Evolutionary conservation across 805 yeast species (phyloP).

Genomic region (Ogataea wickerhamii): DNA sequence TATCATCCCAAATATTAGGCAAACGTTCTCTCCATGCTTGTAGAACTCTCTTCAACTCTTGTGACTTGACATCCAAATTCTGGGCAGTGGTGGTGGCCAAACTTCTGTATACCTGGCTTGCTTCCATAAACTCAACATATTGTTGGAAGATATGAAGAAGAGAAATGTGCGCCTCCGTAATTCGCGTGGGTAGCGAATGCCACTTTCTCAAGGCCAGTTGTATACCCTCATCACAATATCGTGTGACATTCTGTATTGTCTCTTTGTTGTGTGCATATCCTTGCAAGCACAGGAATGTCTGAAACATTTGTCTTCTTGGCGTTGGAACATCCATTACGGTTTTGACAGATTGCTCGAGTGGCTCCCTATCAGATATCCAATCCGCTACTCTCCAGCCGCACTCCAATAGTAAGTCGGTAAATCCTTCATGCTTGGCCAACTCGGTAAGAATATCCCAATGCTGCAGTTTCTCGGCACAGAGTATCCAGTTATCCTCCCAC

Average conservation of each 20-base stretch:
- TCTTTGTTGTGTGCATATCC: constrained; percentile 90
- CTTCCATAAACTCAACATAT: constrained; percentile 96
- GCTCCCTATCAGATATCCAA: constrained; percentile 94
- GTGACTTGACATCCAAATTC: constrained; percentile 87
- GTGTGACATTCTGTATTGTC: constrained; percentile 77
- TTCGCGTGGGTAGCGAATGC: constrained; percentile 78
- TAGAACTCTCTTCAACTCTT: constrained; percentile 87
- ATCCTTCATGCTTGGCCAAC: constrained; percentile 95
- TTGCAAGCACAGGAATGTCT: constrained; percentile 88
- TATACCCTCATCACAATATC: constrained; percentile 92
- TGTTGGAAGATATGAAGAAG: constrained; percentile 94
- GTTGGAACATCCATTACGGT: constrained; percentile 99
- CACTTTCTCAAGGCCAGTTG: constrained; percentile 89
- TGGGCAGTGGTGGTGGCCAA: constrained; percentile 87
- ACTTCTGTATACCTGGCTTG: constrained; percentile 87
- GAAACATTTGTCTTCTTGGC: constrained; percentile 92
- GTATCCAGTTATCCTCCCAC: constrained; percentile 99
- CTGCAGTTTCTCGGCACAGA: constrained; percentile 94
- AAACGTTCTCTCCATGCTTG: constrained; percentile 98
- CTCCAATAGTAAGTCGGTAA: constrained; percentile 89
- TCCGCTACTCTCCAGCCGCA: constrained; percentile 99
- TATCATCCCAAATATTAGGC: constrained; percentile 97
- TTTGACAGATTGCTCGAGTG: constrained; percentile 89
- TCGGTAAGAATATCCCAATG: constrained; percentile 98
- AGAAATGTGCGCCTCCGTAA: constrained; percentile 82